Conservation (phyloP, 768 basidiomycete genomes). For the Hydnum rufescens region DNA sequence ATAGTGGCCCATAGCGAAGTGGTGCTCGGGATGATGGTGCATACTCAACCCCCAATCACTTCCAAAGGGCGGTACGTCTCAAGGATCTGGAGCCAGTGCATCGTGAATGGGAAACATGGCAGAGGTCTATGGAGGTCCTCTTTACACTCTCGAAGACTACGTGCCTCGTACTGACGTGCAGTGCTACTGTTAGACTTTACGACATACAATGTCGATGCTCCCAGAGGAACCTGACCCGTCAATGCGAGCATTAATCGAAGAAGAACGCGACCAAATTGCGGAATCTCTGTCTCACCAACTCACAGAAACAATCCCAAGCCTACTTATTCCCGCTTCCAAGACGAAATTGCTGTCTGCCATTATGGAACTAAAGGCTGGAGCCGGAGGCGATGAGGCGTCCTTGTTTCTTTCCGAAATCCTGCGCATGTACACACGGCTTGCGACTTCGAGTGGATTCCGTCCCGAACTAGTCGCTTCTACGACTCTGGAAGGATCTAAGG, state of each 20-base stretch:
- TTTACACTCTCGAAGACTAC: slow-evolving; percentile 1
- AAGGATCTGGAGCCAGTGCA: slow-evolving; percentile 52
- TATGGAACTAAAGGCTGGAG: slow-evolving; percentile 81
- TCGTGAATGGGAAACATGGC: slow-evolving; percentile 48
- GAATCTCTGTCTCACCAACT: slow-evolving; percentile 17
- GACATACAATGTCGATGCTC: slow-evolving; percentile 34
- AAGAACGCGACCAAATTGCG: slow-evolving; percentile 35
- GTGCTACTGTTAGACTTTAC: slow-evolving; percentile 33
- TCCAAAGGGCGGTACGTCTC: slow-evolving; percentile 35
- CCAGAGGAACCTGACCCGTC: slow-evolving; percentile 53
- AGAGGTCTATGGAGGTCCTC: slow-evolving; percentile 34
- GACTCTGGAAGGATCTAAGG: slow-evolving; percentile 30
- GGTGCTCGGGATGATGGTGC: no score
- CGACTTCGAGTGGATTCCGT: slow-evolving; percentile 38
- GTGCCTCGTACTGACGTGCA: neutral
- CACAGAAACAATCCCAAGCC: slow-evolving; percentile 35
- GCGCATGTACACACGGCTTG: slow-evolving; percentile 62
- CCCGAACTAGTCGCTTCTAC: slow-evolving; percentile 32
- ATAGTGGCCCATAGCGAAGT: slow-evolving; percentile 9
- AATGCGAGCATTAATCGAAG: slow-evolving; percentile 52
- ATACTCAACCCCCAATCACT: slow-evolving; percentile 34
- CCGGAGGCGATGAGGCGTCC: slow-evolving; percentile 76
- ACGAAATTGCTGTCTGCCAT: slow-evolving; percentile 55
- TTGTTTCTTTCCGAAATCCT: slow-evolving; percentile 62
- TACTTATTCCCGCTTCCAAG: slow-evolving; percentile 52